phyloP scores from a whole-genome alignment of 2,329 filamentous ascomycete genomes.

The Gliomastix tumulicola region DNA sequence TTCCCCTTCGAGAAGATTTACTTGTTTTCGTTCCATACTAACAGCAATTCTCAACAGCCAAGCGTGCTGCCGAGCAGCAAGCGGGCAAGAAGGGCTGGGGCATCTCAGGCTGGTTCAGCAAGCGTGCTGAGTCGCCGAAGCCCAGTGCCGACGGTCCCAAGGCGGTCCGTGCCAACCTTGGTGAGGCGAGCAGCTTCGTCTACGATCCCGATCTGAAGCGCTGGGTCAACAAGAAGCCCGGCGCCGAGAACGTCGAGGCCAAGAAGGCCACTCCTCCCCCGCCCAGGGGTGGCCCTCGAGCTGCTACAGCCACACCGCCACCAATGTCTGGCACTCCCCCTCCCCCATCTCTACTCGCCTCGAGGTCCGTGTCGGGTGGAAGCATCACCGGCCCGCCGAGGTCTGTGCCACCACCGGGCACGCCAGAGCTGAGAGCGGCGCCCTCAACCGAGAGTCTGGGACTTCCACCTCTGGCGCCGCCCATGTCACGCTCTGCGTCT shows the following conservation, averaged over 20 bases:
- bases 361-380: slow-evolving; percentile 9
- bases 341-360: too few relatives aligned
- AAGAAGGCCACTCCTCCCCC: slow-evolving; percentile 71
- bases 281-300: slow-evolving; percentile 54
- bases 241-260: slow-evolving; percentile 52
- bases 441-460: slow-evolving; percentile 28
- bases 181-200: slow-evolving; percentile 86
- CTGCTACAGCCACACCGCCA: slow-evolving; percentile 45
- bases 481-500: slow-evolving; percentile 41
- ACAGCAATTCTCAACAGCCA: slow-evolving; percentile 42
- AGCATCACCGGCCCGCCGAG: slow-evolving; percentile 9
- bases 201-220: slow-evolving; percentile 95
- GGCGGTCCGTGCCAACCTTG: slow-evolving; percentile 86
- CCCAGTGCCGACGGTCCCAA: slow-evolving; percentile 40
- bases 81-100: slow-evolving; percentile 64
- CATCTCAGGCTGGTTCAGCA: slow-evolving; percentile 80
- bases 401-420: slow-evolving; percentile 22
- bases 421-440: slow-evolving; percentile 20
- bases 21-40: too few relatives aligned
- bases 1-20: too few relatives aligned
- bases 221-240: slow-evolving; percentile 95
- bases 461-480: slow-evolving; percentile 18
- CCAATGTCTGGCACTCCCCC: slow-evolving; percentile 26
- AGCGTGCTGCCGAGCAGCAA: slow-evolving; percentile 46
- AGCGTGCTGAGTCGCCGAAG: slow-evolving; percentile 37